Conservation (phyloP, 2,329 filamentous ascomycete genomes). For the Penicillium rolfsii region DNA sequence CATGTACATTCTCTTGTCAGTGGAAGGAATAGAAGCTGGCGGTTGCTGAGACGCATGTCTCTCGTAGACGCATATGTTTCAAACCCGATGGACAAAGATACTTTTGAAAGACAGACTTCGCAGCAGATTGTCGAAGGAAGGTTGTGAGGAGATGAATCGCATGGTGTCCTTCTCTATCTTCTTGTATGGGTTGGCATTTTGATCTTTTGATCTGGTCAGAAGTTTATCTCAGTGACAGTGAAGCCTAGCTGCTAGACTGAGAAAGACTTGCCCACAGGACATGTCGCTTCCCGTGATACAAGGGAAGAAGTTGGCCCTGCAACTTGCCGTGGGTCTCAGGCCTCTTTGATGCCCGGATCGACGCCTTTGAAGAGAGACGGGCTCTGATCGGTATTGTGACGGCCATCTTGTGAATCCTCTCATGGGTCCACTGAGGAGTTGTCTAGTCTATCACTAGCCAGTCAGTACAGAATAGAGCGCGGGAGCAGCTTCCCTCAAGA, state of each 20-base stretch:
- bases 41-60: constrained; percentile 5
- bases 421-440: constrained; percentile 17
- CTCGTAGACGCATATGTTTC: not conserved
- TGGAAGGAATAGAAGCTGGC: not conserved
- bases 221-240: constrained; percentile 21
- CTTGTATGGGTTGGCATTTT: constrained; percentile 4
- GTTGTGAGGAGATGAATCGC: constrained; percentile 7
- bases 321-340: constrained; percentile 39
- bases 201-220: constrained; percentile 23
- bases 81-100: not conserved
- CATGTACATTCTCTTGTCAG: constrained; percentile 1
- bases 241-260: constrained; percentile 13
- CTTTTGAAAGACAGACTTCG: not conserved
- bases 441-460: constrained; percentile 13
- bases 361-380: constrained; percentile 10
- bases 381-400: constrained; percentile 30
- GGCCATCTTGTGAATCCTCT: constrained; percentile 28
- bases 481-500: not conserved
- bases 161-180: not conserved
- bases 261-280: constrained; percentile 29
- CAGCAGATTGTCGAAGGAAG: not conserved
- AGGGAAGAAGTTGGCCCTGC: constrained; percentile 33
- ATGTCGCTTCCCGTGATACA: constrained; percentile 36
- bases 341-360: constrained; percentile 32
- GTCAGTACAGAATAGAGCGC: not conserved